Conservation (phyloP, 345 rosid genomes). For the Jatropha curcas region DNA sequence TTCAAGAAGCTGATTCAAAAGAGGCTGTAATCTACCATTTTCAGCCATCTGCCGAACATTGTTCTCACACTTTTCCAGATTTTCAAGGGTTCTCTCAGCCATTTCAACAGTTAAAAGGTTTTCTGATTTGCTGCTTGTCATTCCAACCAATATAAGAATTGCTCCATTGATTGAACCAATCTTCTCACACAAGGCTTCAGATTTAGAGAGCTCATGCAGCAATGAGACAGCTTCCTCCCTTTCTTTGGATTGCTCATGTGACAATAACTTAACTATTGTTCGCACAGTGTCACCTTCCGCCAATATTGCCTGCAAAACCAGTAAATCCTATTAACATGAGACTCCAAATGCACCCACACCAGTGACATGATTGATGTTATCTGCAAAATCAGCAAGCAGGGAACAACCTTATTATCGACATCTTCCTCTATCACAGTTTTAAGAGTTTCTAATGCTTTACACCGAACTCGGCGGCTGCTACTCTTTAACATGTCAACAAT, state of each 20-base stretch:
- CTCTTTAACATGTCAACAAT: slow-evolving; percentile 74
- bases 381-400: slow-evolving; percentile 22
- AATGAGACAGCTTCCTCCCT: slow-evolving; percentile 86
- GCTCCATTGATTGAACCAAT: slow-evolving; percentile 91
- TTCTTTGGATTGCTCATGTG: slow-evolving; percentile 72
- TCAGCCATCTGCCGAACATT: slow-evolving; percentile 95
- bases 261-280: slow-evolving; percentile 76
- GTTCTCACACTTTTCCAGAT: slow-evolving; percentile 73
- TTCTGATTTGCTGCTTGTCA: slow-evolving; percentile 91
- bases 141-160: slow-evolving; percentile 84
- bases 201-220: slow-evolving; percentile 84
- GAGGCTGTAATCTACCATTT: slow-evolving; percentile 81
- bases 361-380: slow-evolving; percentile 4
- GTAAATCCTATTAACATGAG: slow-evolving; percentile 23
- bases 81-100: slow-evolving; percentile 74
- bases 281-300: slow-evolving; percentile 93
- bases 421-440: slow-evolving; percentile 74
- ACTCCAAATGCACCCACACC: slow-evolving; percentile 1
- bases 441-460: slow-evolving; percentile 76
- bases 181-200: slow-evolving; percentile 78
- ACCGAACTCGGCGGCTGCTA: slow-evolving; percentile 69
- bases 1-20: slow-evolving; percentile 72
- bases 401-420: slow-evolving; percentile 74
- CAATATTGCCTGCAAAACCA: slow-evolving; percentile 65
- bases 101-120: slow-evolving; percentile 74